Conservation (phyloP, 2,329 filamentous ascomycete species). For the Botrytis byssoidea region DNA sequence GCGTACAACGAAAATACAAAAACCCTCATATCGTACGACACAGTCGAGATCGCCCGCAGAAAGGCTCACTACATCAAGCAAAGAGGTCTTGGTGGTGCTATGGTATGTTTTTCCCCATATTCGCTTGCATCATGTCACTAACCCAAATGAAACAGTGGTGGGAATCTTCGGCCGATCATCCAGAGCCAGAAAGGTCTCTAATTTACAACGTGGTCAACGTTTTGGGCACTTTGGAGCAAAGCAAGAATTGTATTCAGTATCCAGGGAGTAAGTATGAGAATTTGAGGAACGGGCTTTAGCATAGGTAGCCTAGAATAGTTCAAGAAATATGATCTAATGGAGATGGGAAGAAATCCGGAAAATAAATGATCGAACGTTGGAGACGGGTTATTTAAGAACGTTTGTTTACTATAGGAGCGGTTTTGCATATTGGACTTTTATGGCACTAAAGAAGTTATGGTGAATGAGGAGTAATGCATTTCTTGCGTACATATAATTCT, state of each 20-base stretch:
- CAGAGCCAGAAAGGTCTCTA: slow-evolving; percentile 59
- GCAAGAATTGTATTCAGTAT: slow-evolving; percentile 60
- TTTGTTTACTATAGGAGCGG: background rate
- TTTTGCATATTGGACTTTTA: background rate
- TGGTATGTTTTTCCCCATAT: slow-evolving; percentile 46
- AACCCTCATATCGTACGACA: slow-evolving; percentile 79
- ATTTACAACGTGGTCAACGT: slow-evolving; percentile 62
- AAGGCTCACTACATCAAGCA: slow-evolving; percentile 73
- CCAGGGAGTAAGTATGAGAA: slow-evolving; percentile 71
- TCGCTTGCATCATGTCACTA: background rate
- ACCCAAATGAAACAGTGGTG: slow-evolving; percentile 52
- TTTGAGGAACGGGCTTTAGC: slow-evolving; percentile 55
- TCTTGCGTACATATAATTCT: background rate
- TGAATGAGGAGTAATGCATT: background rate
- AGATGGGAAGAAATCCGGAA: background rate
- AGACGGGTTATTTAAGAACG: background rate
- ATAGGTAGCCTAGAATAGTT: slow-evolving; percentile 35
- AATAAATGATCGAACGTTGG: background rate
- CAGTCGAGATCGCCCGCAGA: slow-evolving; percentile 58
- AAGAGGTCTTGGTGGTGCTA: slow-evolving; percentile 74
- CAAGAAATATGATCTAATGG: background rate
- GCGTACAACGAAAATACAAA: slow-evolving; percentile 59
- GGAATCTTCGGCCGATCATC: slow-evolving; percentile 76
- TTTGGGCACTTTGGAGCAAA: slow-evolving; percentile 54
- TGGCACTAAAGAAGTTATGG: background rate